Percentiles rank a stretch among this genome's conserved stretches.
These are phyloP conservation scores for Pholiota molesta DNA, from an alignment of 768 basidiomycete genomes.

Conservation along the genomic window DNA sequence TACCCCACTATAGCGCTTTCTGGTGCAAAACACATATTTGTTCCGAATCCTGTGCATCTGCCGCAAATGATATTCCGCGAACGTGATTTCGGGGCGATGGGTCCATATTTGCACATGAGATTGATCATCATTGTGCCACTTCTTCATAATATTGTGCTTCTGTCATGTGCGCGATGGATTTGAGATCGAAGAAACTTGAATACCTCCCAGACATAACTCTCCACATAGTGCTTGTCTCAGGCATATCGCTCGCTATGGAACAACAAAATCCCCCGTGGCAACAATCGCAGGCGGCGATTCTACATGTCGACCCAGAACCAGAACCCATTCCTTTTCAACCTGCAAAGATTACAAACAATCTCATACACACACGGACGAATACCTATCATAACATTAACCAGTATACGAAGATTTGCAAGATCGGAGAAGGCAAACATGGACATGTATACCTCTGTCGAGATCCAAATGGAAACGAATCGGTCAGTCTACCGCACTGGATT, in stretches of 20 bases:
- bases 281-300: constrained; percentile 3
- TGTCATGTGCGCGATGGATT: constrained; percentile 12
- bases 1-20: background rate
- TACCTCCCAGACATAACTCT: constrained; percentile 8
- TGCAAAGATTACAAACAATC: constrained; percentile 46
- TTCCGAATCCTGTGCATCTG: background rate
- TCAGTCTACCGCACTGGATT: constrained; percentile 32
- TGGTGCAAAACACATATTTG: background rate
- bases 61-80: background rate
- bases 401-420: constrained; percentile 49
- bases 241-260: background rate
- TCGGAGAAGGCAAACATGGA: constrained; percentile 53
- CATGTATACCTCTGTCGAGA: constrained; percentile 70
- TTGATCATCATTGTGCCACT: constrained; percentile 1
- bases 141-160: constrained; percentile 1
- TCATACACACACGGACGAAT: constrained; percentile 33
- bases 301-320: constrained; percentile 7
- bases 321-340: constrained; percentile 24
- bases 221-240: background rate
- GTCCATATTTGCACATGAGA: background rate
- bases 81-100: background rate
- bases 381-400: constrained; percentile 59
- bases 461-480: constrained; percentile 43
- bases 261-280: background rate
- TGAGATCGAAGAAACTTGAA: constrained; percentile 2